A percentile compares a stretch with the other conserved stretches of the same genome.
Evolutionary conservation across 2,329 filamentous ascomycete species (phyloP).

Genomic region (Didymella glomerata): DNA sequence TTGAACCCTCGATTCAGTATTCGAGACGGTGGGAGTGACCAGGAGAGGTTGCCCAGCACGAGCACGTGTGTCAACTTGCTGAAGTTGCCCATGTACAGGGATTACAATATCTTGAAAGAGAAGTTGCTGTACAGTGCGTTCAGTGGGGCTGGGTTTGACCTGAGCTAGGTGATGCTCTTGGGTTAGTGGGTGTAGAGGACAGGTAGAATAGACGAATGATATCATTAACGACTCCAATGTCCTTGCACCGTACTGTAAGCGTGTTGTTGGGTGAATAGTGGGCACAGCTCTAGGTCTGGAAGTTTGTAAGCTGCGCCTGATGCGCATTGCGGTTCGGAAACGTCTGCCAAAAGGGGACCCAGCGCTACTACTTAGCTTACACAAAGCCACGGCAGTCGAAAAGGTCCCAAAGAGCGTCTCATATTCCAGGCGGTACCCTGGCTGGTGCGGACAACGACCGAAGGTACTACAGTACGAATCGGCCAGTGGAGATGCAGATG

Average conservation of each 20-base stretch:
- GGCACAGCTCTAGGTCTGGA: not conserved
- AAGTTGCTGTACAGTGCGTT: constrained; percentile 92
- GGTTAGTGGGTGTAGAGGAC: too few relatives aligned
- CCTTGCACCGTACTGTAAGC: not conserved
- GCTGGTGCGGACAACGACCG: not conserved
- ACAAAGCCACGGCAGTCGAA: not conserved
- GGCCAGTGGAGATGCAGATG: too few relatives aligned
- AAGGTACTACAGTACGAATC: not conserved
- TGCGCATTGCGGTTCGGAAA: not conserved
- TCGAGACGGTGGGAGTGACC: constrained; percentile 78
- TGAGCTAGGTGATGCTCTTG: constrained; percentile 40
- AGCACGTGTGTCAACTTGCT: constrained; percentile 96
- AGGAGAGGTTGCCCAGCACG: constrained; percentile 84
- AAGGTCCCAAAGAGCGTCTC: not conserved
- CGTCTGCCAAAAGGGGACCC: not conserved
- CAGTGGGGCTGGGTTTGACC: constrained; percentile 89
- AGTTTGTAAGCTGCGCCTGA: not conserved
- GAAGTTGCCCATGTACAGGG: constrained; percentile 85
- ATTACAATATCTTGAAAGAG: constrained; percentile 70
- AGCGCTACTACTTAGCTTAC: not conserved
- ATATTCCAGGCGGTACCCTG: not conserved
- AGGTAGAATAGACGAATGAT: not conserved
- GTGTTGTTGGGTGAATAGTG: not conserved
- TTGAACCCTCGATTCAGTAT: constrained; percentile 89
- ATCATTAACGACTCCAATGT: not conserved